Base-by-base conservation (phyloP, 495 filamentous ascomycete species). In the Aspergillus kassunensis region DNA sequence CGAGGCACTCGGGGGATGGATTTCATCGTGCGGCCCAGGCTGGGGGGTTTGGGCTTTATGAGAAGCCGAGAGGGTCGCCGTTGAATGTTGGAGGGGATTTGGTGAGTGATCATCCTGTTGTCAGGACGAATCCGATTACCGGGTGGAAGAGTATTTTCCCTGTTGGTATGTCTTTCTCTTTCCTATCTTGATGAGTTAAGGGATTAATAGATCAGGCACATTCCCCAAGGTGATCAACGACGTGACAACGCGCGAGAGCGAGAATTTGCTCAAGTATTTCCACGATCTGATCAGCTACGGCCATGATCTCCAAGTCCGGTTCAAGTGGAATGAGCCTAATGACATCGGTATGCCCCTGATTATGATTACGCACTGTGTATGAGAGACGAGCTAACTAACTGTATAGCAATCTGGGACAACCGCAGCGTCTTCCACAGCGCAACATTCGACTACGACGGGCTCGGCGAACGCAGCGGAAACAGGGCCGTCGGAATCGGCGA, bases 131-230 rank as follows among this genome's bases (percentile, higher is more conserved):
- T 63, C 86, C 87, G 0, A 80, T 89, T 2, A 89, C 87, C 0
- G 86, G 87, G 12, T 90, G 87, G 86, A 88, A 87, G 68, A 72
- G 64, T n/a, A 68, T 91, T n/a, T 90, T 86, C 57, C 76, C 77
- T 0, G 72, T 82, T 15, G 83, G 62, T 64, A 44, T 33, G 44
- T 27, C 36, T 12, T 2, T 43, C 6, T 41, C n/a, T 18, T 5
- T 10, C 31, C 16, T 30, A n/a, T 42, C 42, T 2, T 18, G 13
- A 6, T 27, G 24, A 4, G 9, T 27, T 4, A 27, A 9, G 24
- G 24, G 4, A 33, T 16, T 43, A 66, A 15, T 42, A n/a, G 53
- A 8, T 21, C 25, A 62, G 60, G 63, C n/a, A 54, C 58, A 9
- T 63, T 66, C 30, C 58, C 63, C 0, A 36, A 41, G 12, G 8